These are phyloP conservation scores for Auricularia cornea DNA, from an alignment of 768 basidiomycete species.

Conservation along the genomic window DNA sequence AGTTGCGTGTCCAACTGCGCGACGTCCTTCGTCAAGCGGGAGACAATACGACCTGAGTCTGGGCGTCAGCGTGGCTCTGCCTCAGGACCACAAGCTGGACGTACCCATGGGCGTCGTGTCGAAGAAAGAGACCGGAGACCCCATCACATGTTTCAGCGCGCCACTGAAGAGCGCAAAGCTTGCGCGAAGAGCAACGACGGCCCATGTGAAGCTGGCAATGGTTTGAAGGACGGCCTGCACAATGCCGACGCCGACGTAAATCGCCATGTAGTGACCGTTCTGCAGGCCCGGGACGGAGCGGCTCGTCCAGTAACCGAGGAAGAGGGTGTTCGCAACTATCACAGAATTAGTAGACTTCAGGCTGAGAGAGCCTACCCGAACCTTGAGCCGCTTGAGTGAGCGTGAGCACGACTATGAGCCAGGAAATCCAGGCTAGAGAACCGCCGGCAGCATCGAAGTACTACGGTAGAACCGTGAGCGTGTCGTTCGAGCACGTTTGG, in stretches of 20 bases:
- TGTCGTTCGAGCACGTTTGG: too few species aligned
- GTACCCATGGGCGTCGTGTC: conserved; percentile 64
- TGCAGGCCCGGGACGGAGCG: conserved; percentile 43
- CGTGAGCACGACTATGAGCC: conserved; percentile 36
- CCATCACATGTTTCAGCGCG: conserved; percentile 48
- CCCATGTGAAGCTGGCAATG: conserved; percentile 35
- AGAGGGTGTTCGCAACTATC: conserved; percentile 51
- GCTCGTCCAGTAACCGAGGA: conserved; percentile 68
- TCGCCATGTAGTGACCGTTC: conserved; percentile 61
- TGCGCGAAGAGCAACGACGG: background rate
- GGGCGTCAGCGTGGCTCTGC: too few species aligned
- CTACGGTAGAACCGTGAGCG: too few species aligned
- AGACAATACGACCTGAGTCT: conserved; percentile 47
- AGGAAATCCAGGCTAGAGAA: conserved; percentile 30
- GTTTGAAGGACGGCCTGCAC: conserved; percentile 46
- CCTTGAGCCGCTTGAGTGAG: conserved; percentile 45
- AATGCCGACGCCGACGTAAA: conserved; percentile 38
- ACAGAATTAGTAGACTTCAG: background rate
- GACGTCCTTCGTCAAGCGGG: conserved; percentile 46
- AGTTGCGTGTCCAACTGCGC: background rate
- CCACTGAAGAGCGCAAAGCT: conserved; percentile 32
- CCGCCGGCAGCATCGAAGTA: conserved; percentile 44
- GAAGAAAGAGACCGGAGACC: conserved; percentile 58
- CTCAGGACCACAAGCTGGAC: too few species aligned
- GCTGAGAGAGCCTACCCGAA: conserved; percentile 10